Conservation (phyloP, 1,284 basidiomycete species). For the Malassezia psittaci region DNA sequence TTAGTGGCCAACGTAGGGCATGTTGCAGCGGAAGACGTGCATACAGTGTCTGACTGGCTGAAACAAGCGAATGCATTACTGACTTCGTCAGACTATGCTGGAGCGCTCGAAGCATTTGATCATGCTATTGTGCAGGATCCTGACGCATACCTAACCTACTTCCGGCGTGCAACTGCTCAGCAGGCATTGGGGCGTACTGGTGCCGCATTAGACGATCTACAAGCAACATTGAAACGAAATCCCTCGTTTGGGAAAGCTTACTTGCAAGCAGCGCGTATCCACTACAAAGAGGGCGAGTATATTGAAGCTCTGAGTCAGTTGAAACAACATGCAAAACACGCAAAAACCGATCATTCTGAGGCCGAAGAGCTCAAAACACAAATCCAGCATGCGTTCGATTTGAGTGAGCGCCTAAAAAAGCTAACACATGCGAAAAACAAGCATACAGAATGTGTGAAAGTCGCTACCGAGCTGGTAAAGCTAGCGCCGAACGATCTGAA, state of each 20-base stretch:
- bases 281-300: conserved; percentile 37
- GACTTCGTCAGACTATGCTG: conserved; percentile 29
- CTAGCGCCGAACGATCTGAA: conserved; percentile 32
- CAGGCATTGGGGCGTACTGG: conserved; percentile 40
- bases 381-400: neutral
- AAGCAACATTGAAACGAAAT: conserved; percentile 31
- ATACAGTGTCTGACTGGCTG: conserved; percentile 7
- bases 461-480: conserved; percentile 32
- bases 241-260: conserved; percentile 41
- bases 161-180: conserved; percentile 40
- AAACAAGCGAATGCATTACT: conserved; percentile 30
- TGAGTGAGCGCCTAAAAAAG: conserved; percentile 18
- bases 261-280: conserved; percentile 36
- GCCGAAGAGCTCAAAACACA: neutral
- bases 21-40: conserved; percentile 5
- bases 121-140: conserved; percentile 31
- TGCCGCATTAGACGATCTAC: conserved; percentile 35
- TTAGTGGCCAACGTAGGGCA: neutral
- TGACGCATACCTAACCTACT: conserved; percentile 37
- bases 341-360: neutral
- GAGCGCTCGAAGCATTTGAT: conserved; percentile 36
- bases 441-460: conserved; percentile 30
- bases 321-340: conserved; percentile 2
- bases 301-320: conserved; percentile 26
- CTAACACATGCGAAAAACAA: conserved; percentile 18